Conservation (phyloP, 208 protist genomes). For the Angomonas deanei region DNA sequence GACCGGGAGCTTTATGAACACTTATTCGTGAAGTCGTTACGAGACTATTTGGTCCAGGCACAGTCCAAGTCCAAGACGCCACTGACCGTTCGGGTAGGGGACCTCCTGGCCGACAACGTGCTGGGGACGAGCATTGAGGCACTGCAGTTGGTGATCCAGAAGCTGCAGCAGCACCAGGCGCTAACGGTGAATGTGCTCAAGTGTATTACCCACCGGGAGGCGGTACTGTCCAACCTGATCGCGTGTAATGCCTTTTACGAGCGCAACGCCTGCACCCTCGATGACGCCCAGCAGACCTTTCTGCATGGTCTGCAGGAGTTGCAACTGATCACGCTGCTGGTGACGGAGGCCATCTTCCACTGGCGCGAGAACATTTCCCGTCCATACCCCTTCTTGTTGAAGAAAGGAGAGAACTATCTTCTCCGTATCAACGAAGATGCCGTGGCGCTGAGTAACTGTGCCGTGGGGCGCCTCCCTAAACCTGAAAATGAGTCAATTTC, state of each 20-base stretch:
- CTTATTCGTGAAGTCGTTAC: constrained; percentile 23
- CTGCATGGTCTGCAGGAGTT: constrained; percentile 37
- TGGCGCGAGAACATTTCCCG: constrained; percentile 59
- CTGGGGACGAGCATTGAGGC: constrained; percentile 17
- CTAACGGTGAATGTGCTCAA: constrained; percentile 34
- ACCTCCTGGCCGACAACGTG: not conserved
- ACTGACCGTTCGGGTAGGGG: not conserved
- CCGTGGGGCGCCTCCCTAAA: constrained; percentile 28
- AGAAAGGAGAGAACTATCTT: constrained; percentile 45
- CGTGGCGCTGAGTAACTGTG: constrained; percentile 21
- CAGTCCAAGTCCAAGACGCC: not conserved
- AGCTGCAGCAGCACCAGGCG: constrained; percentile 25
- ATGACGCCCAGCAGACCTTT: constrained; percentile 43
- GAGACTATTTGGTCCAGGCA: constrained; percentile 7
- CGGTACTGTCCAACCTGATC: constrained; percentile 29
- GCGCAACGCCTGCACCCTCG: constrained; percentile 11
- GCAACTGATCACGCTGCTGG: constrained; percentile 38
- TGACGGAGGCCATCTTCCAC: constrained; percentile 51
- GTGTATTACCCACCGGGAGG: constrained; percentile 30
- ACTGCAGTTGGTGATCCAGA: constrained; percentile 21
- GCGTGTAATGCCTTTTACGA: constrained; percentile 36
- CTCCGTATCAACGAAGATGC: constrained; percentile 47
- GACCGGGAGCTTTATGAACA: constrained; percentile 27
- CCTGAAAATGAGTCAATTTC: constrained; percentile 41
- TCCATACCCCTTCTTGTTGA: constrained; percentile 50